A percentile compares a stretch with the other conserved stretches of the same genome.
Conservation (phyloP, 768 basidiomycete genomes). For the Mycena indigotica region DNA sequence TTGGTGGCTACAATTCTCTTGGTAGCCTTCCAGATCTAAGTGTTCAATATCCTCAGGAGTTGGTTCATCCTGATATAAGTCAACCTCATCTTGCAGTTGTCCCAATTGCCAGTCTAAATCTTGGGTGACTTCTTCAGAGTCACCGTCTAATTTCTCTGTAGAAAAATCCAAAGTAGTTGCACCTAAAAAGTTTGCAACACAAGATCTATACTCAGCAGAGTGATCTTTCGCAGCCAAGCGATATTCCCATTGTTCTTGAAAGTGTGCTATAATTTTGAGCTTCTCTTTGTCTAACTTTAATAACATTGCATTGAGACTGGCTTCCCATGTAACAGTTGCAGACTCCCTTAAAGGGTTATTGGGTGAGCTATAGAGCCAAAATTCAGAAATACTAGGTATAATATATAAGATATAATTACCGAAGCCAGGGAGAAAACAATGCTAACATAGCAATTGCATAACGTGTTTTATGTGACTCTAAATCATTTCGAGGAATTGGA, state of each 20-base stretch:
- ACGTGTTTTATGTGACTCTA: neutral
- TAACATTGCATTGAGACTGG: too few species aligned
- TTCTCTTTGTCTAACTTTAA: too few species aligned
- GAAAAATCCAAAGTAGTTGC: neutral
- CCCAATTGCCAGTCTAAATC: slow-evolving; percentile 11
- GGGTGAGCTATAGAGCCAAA: too few species aligned
- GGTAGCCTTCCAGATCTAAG: too few species aligned
- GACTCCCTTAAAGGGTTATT: slow-evolving; percentile 7
- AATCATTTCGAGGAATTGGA: slow-evolving; percentile 12
- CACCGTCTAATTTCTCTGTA: neutral
- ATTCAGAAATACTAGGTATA: too few species aligned
- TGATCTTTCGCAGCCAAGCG: slow-evolving; percentile 11
- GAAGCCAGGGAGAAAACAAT: slow-evolving; percentile 13
- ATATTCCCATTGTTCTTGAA: slow-evolving; percentile 21
- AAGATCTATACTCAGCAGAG: slow-evolving; percentile 13
- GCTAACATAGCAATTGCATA: slow-evolving; percentile 17
- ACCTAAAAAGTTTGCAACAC: neutral
- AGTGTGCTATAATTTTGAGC: slow-evolving; percentile 4
- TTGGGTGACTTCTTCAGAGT: neutral
- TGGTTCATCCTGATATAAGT: neutral
- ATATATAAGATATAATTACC: too few species aligned
- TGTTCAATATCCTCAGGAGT: neutral
- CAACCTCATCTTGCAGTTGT: slow-evolving; percentile 3
- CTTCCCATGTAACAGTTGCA: neutral
- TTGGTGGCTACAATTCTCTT: neutral